A percentile compares a stretch with the other conserved stretches of the same genome.
Conservation (phyloP, 2,329 filamentous ascomycete genomes). For the Leptodontidium sp. region DNA sequence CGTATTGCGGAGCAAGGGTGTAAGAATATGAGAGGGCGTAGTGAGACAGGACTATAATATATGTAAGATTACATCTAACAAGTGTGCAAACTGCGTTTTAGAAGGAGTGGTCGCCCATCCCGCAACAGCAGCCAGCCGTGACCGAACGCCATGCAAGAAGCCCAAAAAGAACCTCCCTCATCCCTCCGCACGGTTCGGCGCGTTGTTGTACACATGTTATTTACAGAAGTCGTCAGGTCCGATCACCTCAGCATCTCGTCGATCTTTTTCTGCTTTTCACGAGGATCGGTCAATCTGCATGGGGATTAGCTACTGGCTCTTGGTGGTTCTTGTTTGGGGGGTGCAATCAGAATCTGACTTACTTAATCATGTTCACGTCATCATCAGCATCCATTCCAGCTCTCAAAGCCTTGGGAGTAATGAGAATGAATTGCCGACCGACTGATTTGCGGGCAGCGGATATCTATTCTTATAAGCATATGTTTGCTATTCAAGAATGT, state of each 20-base stretch:
- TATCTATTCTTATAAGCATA: conserved; percentile 62
- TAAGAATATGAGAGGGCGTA: conserved; percentile 62
- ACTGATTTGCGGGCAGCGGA: conserved; percentile 83
- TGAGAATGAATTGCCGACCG: conserved; percentile 94
- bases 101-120: not conserved
- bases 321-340: not conserved
- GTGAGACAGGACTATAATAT: conserved; percentile 10
- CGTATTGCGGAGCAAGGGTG: conserved; percentile 85
- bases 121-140: conserved; percentile 5
- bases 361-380: conserved; percentile 84
- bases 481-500: conserved; percentile 20
- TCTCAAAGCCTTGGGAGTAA: conserved; percentile 87
- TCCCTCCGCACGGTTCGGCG: not conserved
- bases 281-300: conserved; percentile 64
- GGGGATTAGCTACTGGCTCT: conserved; percentile 19
- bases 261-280: conserved; percentile 52
- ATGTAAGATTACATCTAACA: conserved; percentile 13
- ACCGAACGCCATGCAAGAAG: not conserved
- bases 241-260: conserved; percentile 37
- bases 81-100: not conserved
- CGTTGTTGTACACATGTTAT: not conserved
- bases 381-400: conserved; percentile 63
- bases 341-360: conserved; percentile 41
- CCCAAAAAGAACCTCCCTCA: not conserved
- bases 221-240: not conserved